Conservation (phyloP, 805 yeast species). For the Limtongia smithiae region DNA sequence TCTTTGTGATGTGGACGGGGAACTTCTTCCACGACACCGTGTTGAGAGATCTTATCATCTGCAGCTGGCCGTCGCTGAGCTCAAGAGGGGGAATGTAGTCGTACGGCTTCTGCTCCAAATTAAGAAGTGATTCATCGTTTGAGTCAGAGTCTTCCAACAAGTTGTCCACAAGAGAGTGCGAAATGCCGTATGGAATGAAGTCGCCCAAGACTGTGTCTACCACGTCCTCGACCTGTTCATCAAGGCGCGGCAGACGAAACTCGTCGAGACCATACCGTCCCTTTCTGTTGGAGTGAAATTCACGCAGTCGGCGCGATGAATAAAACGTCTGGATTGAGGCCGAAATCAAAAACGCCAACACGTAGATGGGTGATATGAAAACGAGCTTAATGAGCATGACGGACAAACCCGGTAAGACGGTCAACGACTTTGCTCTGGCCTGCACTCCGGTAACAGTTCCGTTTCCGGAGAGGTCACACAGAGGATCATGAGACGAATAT, state of each 20-base stretch:
- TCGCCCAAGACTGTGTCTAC: constrained; percentile 48
- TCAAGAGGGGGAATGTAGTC: constrained; percentile 39
- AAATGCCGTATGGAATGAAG: constrained; percentile 25
- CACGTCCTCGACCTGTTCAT: constrained; percentile 60
- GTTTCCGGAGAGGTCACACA: constrained; percentile 10
- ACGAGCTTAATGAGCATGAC: constrained; percentile 40
- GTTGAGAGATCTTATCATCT: constrained; percentile 57
- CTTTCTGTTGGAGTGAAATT: constrained; percentile 28
- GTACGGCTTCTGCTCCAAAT: constrained; percentile 27
- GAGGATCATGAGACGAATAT: constrained; percentile 9
- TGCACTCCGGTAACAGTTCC: constrained; percentile 7
- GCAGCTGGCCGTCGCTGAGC: constrained; percentile 43
- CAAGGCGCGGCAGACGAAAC: constrained; percentile 39
- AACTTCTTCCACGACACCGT: constrained; percentile 61
- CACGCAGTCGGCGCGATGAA: constrained; percentile 42
- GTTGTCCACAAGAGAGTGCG: constrained; percentile 31
- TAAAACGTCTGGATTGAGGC: constrained; percentile 43
- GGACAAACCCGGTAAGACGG: constrained; percentile 25
- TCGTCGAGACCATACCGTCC: constrained; percentile 29
- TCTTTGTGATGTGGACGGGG: constrained; percentile 63
- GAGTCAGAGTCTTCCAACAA: constrained; percentile 32
- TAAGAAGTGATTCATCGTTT: constrained; percentile 29
- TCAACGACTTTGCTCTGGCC: constrained; percentile 1
- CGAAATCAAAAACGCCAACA: constrained; percentile 51
- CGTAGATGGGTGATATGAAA: constrained; percentile 62